Base-by-base conservation (phyloP, 768 basidiomycete genomes). In the Lactifluus piperatus region DNA sequence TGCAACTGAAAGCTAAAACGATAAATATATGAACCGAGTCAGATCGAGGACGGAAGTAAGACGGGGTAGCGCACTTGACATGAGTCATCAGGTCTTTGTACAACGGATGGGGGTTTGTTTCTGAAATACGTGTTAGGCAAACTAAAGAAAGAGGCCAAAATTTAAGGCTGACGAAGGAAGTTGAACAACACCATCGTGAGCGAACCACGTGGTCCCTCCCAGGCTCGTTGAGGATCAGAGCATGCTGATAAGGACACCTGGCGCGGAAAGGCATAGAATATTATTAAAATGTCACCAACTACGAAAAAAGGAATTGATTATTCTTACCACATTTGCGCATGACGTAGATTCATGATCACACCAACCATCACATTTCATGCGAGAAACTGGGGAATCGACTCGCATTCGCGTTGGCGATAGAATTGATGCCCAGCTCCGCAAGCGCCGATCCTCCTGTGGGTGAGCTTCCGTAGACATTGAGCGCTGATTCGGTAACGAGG, bases 201-300 rank as follows among this genome's bases (percentile, higher is more conserved):
- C 29, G 67, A 66, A 6, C 56, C 59, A 39, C 61, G 60, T 0
- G 63, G 60, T 14, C 54, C 51, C 27, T 68, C 67, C 62, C 63
- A 68, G 0, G 67, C 64, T 18, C 32, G 48, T 36, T 68, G 65
- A 24, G 32, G 44, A 30, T 69, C 68, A 16, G 54, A 52, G 34
- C 67, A 68, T 0, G 65, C 60, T 3, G 67, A 63, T 7, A 69
- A 14, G 2, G 66, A 67, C 4, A 62, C 24, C 61, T 58, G 22
- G 18, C 13, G 7, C 4, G 2, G 8, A 9, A n/a, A 43, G 30
- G 11, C 18, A 3, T 20, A n/a, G 6, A 5, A 2, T n/a, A 1
- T 43, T 16, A 54, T 37, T 10, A 30, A 47, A n/a, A 41, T 32
- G 9, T 24, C 18, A 32, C 5, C 7, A 30, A 20, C 3, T 10